These are phyloP conservation scores for Hymenoscyphus repandus DNA, from an alignment of 2,329 filamentous ascomycete genomes.

Conservation along the genomic window DNA sequence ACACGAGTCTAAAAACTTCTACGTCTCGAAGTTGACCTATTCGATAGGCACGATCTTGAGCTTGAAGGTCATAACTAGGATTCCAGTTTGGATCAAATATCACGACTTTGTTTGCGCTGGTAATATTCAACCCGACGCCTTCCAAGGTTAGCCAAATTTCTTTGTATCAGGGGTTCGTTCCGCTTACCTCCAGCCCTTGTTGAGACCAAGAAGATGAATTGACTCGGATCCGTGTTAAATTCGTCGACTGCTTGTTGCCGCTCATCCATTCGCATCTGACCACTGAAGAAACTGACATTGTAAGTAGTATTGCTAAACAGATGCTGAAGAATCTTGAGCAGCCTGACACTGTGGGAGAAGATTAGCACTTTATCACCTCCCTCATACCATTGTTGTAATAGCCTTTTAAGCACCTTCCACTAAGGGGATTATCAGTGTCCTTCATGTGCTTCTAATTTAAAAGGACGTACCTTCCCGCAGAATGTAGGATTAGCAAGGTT, in stretches of 20 bases:
- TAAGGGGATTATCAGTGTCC: background rate
- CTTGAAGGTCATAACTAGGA: conserved; percentile 87
- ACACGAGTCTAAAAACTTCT: conserved; percentile 89
- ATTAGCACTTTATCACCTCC: conserved; percentile 93
- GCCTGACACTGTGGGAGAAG: conserved; percentile 85
- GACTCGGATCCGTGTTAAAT: conserved; percentile 81
- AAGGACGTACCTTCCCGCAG: conserved; percentile 65
- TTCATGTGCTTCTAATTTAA: too few species aligned
- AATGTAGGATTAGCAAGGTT: conserved; percentile 83
- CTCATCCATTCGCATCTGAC: conserved; percentile 76
- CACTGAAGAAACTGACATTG: conserved; percentile 86
- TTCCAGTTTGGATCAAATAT: conserved; percentile 99
- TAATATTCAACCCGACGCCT: conserved; percentile 89
- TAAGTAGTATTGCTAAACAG: conserved; percentile 87
- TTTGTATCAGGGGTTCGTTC: background rate
- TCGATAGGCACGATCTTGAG: conserved; percentile 91
- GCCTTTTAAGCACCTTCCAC: conserved; percentile 84
- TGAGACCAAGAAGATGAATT: conserved; percentile 94
- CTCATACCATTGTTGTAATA: conserved; percentile 83
- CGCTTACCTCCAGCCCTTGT: conserved; percentile 70
- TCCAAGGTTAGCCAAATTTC: background rate
- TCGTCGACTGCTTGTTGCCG: conserved; percentile 77
- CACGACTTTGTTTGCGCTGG: conserved; percentile 95
- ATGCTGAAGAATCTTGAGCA: conserved; percentile 77
- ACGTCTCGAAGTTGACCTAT: conserved; percentile 92